phyloP scores from a whole-genome alignment of 805 yeast species.

The Starmerella floricola region DNA sequence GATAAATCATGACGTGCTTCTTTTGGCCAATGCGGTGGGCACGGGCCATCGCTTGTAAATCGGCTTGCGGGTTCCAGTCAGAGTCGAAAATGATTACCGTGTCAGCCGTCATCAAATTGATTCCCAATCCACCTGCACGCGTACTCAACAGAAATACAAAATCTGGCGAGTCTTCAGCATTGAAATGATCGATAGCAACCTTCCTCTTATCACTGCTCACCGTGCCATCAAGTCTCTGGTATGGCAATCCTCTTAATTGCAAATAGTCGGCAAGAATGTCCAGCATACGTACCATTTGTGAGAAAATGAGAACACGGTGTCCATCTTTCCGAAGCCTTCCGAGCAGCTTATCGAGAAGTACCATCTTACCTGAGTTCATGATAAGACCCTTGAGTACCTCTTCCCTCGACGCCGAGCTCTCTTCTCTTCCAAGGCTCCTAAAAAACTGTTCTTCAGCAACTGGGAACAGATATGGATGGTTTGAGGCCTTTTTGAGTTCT shows the following conservation, averaged over 20 bases:
- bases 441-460: constrained; percentile 73
- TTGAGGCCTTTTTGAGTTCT: constrained; percentile 91
- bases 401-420: constrained; percentile 51
- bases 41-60: constrained; percentile 95
- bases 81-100: constrained; percentile 94
- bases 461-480: constrained; percentile 92
- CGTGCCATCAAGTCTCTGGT: constrained; percentile 94
- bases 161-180: constrained; percentile 85
- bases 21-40: constrained; percentile 99
- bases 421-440: constrained; percentile 42
- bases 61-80: constrained; percentile 96
- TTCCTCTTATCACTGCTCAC: constrained; percentile 88
- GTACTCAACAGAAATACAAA: constrained; percentile 83
- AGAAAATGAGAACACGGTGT: constrained; percentile 86
- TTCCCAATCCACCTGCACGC: constrained; percentile 98
- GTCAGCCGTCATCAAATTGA: constrained; percentile 97
- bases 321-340: constrained; percentile 83
- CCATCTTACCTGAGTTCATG: constrained; percentile 99
- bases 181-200: constrained; percentile 90
- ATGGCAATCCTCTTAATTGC: constrained; percentile 71
- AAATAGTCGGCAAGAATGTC: constrained; percentile 92
- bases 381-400: constrained; percentile 77
- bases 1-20: constrained; percentile 91
- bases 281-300: constrained; percentile 94
- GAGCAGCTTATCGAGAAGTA: constrained; percentile 74